Evolutionary conservation across 306 rosid species (phyloP).

Genomic region (Begonia masoniana): DNA sequence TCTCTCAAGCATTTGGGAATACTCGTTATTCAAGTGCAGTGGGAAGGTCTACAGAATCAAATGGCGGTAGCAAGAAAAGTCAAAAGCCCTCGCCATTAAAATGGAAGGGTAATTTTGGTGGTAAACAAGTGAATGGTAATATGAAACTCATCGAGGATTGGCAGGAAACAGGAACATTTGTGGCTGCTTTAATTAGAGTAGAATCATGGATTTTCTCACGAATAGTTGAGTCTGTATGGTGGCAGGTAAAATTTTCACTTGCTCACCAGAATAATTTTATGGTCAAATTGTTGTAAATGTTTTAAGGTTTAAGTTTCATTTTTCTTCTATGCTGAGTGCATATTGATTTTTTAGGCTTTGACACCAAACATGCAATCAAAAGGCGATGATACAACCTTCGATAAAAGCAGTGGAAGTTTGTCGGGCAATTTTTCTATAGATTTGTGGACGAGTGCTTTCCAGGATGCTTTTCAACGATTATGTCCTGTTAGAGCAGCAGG

Average conservation of each 20-base stretch:
- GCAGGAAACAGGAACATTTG: constrained; percentile 90
- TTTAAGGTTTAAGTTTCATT: too few species aligned
- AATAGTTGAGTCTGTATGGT: constrained; percentile 95
- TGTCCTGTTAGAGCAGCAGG: constrained; percentile 97
- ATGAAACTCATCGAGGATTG: constrained; percentile 51
- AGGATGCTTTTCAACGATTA: constrained; percentile 73
- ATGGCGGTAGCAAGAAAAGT: constrained; percentile 31
- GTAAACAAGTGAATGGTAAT: constrained; percentile 39
- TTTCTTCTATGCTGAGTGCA: background rate
- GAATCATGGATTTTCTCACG: constrained; percentile 98
- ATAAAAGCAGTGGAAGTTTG: constrained; percentile 34
- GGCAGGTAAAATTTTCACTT: constrained; percentile 65
- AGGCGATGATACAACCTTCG: constrained; percentile 20
- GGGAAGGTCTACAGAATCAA: constrained; percentile 32
- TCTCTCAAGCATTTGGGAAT: constrained; percentile 63
- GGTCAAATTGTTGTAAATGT: background rate
- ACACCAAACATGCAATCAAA: constrained; percentile 87
- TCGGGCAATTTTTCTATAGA: constrained; percentile 62
- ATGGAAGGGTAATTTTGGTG: constrained; percentile 40
- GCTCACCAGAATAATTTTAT: background rate
- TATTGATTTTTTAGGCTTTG: constrained; percentile 54
- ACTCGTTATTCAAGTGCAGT: constrained; percentile 37
- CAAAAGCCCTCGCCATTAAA: constrained; percentile 34
- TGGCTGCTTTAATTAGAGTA: constrained; percentile 56
- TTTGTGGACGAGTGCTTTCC: constrained; percentile 82